These are phyloP conservation scores for Monosporozyma yasuniensis DNA, from an alignment of 805 yeast genomes.

Conservation along the genomic window DNA sequence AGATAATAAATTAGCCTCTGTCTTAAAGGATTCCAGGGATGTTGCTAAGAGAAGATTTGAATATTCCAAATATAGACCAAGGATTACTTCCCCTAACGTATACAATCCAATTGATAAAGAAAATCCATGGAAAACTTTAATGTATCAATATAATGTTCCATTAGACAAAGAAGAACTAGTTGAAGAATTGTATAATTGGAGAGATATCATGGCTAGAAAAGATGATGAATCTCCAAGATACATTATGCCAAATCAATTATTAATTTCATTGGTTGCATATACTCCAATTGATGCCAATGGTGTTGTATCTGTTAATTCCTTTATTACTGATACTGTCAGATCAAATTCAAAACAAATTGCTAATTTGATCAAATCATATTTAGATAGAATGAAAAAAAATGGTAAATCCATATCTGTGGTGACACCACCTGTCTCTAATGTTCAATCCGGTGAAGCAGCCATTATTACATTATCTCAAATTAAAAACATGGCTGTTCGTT, in stretches of 20 bases:
- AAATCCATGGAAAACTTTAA: conserved; percentile 60
- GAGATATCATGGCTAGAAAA: conserved; percentile 65
- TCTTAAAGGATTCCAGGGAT: conserved; percentile 62
- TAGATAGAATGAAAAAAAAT: conserved; percentile 18
- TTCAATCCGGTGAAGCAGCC: background rate
- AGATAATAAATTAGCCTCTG: conserved; percentile 45
- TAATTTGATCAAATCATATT: conserved; percentile 40
- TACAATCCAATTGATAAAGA: conserved; percentile 43
- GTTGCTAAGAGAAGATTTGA: conserved; percentile 81
- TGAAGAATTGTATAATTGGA: conserved; percentile 64
- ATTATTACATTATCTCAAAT: conserved; percentile 3
- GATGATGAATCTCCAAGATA: conserved; percentile 80
- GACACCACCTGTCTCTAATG: background rate
- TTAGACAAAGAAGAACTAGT: conserved; percentile 45
- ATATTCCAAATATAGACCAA: conserved; percentile 55
- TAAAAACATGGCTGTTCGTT: background rate
- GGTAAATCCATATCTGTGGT: background rate
- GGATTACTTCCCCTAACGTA: conserved; percentile 26
- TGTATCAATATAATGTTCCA: conserved; percentile 58
- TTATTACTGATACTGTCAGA: conserved; percentile 48
- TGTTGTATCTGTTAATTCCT: conserved; percentile 40
- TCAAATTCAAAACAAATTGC: conserved; percentile 50
- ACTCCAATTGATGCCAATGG: conserved; percentile 53
- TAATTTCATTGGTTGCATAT: conserved; percentile 51
- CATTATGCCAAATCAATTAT: conserved; percentile 72